Conservation (phyloP, 2,329 filamentous ascomycete species). For the Eutypa lata region DNA sequence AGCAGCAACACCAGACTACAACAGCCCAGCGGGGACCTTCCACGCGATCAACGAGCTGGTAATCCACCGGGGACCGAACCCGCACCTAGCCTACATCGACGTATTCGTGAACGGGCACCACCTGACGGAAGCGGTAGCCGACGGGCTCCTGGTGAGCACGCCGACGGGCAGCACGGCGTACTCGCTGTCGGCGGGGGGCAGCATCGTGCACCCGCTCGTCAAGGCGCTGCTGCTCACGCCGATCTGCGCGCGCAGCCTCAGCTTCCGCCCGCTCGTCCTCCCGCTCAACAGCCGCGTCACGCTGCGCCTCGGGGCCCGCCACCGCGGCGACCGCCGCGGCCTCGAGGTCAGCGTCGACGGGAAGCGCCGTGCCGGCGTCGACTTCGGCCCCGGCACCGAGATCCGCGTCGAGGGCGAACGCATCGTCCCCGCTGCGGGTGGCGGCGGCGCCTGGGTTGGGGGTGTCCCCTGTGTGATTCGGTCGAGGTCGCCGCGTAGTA, state of each 20-base stretch:
- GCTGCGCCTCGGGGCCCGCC: conserved; percentile 64
- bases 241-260: conserved; percentile 88
- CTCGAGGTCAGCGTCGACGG: conserved; percentile 80
- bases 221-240: conserved; percentile 86
- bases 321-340: conserved; percentile 73
- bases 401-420: conserved; percentile 83
- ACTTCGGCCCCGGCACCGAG: conserved; percentile 73
- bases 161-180: conserved; percentile 96
- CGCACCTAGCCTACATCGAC: conserved; percentile 88
- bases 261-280: conserved; percentile 86
- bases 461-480: not conserved
- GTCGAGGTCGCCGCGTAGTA: not conserved
- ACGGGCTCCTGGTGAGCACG: conserved; percentile 91
- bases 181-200: conserved; percentile 86
- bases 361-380: conserved; percentile 62
- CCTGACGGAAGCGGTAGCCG: conserved; percentile 88
- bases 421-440: not conserved
- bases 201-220: conserved; percentile 91
- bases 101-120: conserved; percentile 87
- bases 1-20: conserved; percentile 7
- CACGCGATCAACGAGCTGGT: conserved; percentile 93
- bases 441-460: not conserved
- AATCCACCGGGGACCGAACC: conserved; percentile 84
- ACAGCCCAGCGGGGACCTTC: no score
- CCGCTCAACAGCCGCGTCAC: conserved; percentile 83